These are phyloP conservation scores for Aspergillus taichungensis DNA, from an alignment of 495 filamentous ascomycete species.

Conservation along the genomic window DNA sequence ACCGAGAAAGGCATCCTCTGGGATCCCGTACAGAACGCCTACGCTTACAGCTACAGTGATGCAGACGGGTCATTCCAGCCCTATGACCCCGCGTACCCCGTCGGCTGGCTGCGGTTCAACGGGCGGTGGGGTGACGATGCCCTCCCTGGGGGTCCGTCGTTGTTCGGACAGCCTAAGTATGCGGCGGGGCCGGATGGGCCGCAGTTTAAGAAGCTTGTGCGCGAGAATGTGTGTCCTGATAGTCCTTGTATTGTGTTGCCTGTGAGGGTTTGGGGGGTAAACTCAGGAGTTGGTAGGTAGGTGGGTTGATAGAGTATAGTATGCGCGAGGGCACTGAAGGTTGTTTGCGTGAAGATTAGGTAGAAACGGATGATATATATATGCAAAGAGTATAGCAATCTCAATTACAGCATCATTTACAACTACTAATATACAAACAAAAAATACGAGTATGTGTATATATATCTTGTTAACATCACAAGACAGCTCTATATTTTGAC, in stretches of 20 bases:
- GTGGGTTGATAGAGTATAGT: no score
- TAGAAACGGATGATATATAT: no score
- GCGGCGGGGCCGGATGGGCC: constrained; percentile 47
- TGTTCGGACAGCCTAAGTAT: constrained; percentile 44
- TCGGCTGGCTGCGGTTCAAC: constrained; percentile 43
- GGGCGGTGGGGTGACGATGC: constrained; percentile 52
- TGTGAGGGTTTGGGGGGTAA: constrained; percentile 17
- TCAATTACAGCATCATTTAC: no score
- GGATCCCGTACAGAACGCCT: constrained; percentile 45
- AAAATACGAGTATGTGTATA: no score
- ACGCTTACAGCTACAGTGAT: constrained; percentile 41
- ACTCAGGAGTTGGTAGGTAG: not conserved
- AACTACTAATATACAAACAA: no score
- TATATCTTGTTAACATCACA: no score
- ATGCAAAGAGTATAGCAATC: no score
- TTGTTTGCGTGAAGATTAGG: no score
- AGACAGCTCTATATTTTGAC: no score
- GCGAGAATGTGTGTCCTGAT: constrained; percentile 36
- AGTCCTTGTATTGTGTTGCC: constrained; percentile 28
- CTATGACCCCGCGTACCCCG: constrained; percentile 31
- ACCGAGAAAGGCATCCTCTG: constrained; percentile 46
- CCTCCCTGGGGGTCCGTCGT: constrained; percentile 40
- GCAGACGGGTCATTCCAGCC: constrained; percentile 31
- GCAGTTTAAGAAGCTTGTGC: constrained; percentile 42
- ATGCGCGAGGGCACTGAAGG: no score